Evolutionary conservation across 495 filamentous ascomycete genomes (phyloP), one percentile per base, ranked within the genome.

Genomic region (Gamarada debralockiae): DNA sequence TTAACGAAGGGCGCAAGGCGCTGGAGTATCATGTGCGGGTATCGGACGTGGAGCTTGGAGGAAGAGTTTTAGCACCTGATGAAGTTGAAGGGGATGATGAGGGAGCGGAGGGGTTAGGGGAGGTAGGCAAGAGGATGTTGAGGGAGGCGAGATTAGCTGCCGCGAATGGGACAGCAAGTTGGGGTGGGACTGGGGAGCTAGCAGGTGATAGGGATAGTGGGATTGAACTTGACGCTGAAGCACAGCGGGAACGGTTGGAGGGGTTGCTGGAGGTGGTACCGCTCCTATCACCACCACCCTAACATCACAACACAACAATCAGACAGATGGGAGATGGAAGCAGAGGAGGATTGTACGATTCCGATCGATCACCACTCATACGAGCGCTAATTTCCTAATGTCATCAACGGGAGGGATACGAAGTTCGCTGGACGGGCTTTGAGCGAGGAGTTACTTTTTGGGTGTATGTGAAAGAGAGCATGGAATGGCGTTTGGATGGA

Each of bases 1-100:
- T 99, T 60, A 83, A 76, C 27, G 89, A 96, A 49, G 92, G 85
- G 22, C 87, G 85, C 59, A 89, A 85, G 60, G 93, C 93, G 1
- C 78, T 99, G 9, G 86, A 84, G 40, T 95, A 93, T 59, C 73
- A 78, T 33, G 86, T 96, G 15, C 76, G 77, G 9, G 77, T 85
- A 17, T 85, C 79, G 55, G 90, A 96, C 57, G 72, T 95, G n/a
- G 78, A 86, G 60, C 64, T 93, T 13, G 86, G 90, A 3, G 93
- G 93, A 0, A 76, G 90, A 18, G 87, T 98, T 3, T 73, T 98
- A 2, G 70, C 71, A 1, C 80, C 82, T 18, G 66, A 86, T 12
- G 75, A 76, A 8, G 79, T 82, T 3, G 70, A 74, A 13, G 73
- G 41, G 10, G 31, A 40, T 3, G 56, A 59, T 47, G 54, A 59